A percentile compares a stretch with the other conserved stretches of the same genome.
Evolutionary conservation across 2,329 filamentous ascomycete genomes (phyloP).

Genomic region (Claviceps sp.): DNA sequence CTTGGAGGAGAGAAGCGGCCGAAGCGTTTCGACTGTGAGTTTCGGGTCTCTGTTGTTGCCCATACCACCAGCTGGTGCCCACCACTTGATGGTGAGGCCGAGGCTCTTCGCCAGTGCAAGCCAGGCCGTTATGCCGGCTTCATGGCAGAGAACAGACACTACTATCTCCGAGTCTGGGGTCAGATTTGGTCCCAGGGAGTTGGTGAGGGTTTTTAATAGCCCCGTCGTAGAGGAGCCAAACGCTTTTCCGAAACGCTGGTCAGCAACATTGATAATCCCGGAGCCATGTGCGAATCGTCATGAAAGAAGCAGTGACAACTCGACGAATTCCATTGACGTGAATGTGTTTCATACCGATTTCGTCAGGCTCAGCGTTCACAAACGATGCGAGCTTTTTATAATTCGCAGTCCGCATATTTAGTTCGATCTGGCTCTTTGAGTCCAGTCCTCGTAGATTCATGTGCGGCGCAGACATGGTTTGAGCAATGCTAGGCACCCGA

Average conservation of each 20-base stretch:
- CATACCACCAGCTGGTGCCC: constrained; percentile 31
- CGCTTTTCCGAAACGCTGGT: constrained; percentile 22
- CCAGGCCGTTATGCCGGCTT: constrained; percentile 67
- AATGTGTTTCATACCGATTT: background rate
- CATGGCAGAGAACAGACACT: constrained; percentile 60
- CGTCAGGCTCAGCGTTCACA: constrained; percentile 1
- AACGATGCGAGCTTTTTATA: constrained; percentile 5
- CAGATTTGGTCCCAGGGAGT: constrained; percentile 26
- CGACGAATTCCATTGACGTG: too few relatives aligned
- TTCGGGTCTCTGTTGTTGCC: constrained; percentile 10
- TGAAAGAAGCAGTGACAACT: background rate
- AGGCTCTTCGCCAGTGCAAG: constrained; percentile 49
- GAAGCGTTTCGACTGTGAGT: constrained; percentile 43
- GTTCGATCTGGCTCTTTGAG: constrained; percentile 4
- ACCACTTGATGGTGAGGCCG: constrained; percentile 55
- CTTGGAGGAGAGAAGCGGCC: constrained; percentile 43
- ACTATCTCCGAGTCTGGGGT: constrained; percentile 42
- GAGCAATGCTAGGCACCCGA: constrained; percentile 1
- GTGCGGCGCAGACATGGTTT: constrained; percentile 6
- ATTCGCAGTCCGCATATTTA: constrained; percentile 1
- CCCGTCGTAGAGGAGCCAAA: constrained; percentile 65
- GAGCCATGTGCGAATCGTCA: background rate
- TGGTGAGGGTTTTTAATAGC: constrained; percentile 57
- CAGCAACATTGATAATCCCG: background rate
- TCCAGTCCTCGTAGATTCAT: constrained; percentile 7